Conservation (phyloP, 2,329 filamentous ascomycete species). For the Pseudogymnoascus sp. region DNA sequence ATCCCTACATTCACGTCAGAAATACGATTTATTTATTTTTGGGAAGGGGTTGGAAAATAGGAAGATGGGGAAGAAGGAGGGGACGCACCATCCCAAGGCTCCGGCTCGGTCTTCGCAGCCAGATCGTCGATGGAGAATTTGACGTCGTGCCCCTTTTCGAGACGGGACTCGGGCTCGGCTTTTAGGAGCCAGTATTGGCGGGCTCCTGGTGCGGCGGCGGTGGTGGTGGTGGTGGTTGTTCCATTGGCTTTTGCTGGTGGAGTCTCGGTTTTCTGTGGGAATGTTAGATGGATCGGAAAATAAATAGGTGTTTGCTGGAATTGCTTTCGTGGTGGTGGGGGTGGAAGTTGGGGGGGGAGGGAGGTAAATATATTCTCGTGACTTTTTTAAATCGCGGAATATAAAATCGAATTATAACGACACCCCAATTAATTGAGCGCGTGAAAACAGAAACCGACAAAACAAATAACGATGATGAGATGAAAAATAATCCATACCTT, state of each 20-base stretch:
- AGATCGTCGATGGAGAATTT: slow-evolving; percentile 93
- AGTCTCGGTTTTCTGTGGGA: not conserved
- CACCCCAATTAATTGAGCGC: not conserved
- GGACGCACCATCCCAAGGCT: slow-evolving; percentile 79
- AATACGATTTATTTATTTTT: too few relatives aligned
- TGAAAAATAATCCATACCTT: not conserved
- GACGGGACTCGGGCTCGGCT: slow-evolving; percentile 76
- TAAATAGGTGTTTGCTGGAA: too few relatives aligned
- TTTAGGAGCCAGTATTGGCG: slow-evolving; percentile 72
- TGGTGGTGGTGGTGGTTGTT: slow-evolving; percentile 8
- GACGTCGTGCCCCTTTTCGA: slow-evolving; percentile 81
- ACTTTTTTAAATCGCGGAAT: not conserved
- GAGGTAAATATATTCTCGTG: not conserved
- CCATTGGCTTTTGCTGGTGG: not conserved
- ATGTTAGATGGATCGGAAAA: too few relatives aligned
- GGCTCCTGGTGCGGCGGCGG: slow-evolving; percentile 12
- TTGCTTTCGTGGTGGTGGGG: too few relatives aligned
- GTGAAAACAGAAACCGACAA: not conserved
- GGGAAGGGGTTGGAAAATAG: too few relatives aligned
- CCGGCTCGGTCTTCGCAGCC: slow-evolving; percentile 59
- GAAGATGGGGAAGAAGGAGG: not conserved
- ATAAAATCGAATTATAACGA: not conserved
- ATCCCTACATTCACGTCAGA: slow-evolving; percentile 31
- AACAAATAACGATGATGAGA: not conserved
- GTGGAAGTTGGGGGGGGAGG: not conserved